Evolutionary conservation across 176 grass and related monocot genomes (phyloP), one percentile per base, ranked within the genome.

Genomic region (Aegilops umbellulata): DNA sequence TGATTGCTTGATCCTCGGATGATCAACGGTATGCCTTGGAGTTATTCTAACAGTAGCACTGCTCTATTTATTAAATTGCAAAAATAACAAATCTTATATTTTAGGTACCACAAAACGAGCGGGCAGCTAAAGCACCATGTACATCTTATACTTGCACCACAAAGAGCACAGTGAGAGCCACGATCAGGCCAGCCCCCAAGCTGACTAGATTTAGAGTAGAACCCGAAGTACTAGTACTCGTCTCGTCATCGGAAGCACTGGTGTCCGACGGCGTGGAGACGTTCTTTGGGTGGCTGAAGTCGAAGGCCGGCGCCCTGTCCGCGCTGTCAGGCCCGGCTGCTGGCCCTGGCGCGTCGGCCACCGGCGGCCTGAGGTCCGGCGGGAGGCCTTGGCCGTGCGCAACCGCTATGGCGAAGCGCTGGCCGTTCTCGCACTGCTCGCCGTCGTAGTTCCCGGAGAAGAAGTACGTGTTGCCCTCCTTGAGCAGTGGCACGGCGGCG

Each of bases 371-470:
- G 82, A 99, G 92, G 78, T 95, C 95, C 5, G 89, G 88, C 10
- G 94, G 97, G 41, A 99, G 92, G 34, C 97, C 97, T 77, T 92
- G 88, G 10, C 97, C 97, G 67, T 94, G 92, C 0, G 82, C 88
- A 22, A 99, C 92, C 60, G 93, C 86, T 79, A 96, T 66, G 57
- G 82, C 74, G 76, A 99, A 96, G 49, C 77, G 90, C 83, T 99
- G 97, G 3, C 97, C 97, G 74, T 83, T 90, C 62, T 87, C 55
- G 92, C 97, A 99, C 76, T 99, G 93, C 82, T 94, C 94, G 10
- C 97, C 97, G 25, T 99, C 97, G 82, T 96, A 96, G 86, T 94
- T 89, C 16, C 92, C 82, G 10, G 97, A 99, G 66, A 99, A 92
- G 85, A 96, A 99, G 87, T 96, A 99, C 29, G 84, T 75, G 32